Percentiles rank a stretch among this genome's conserved stretches.
Evolutionary conservation across 305 asterid genomes (phyloP).

Genomic region (Fraxinus ornus): DNA sequence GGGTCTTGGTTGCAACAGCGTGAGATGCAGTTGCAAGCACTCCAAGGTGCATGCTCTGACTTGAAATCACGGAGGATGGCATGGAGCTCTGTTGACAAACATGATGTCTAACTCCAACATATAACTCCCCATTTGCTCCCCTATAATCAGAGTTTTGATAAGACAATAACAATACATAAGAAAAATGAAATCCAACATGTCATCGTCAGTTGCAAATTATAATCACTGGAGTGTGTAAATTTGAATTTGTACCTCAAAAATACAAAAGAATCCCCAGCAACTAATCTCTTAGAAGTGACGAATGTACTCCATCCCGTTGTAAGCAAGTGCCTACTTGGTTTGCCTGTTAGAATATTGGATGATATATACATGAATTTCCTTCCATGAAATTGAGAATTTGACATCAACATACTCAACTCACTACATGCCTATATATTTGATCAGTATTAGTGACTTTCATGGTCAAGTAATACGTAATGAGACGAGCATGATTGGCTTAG

Average conservation of each 20-base stretch:
- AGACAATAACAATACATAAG: not conserved
- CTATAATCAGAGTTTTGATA: constrained; percentile 30
- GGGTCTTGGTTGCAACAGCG: constrained; percentile 68
- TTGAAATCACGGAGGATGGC: constrained; percentile 92
- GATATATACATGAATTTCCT: constrained; percentile 5
- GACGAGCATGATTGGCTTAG: not conserved
- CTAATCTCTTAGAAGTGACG: constrained; percentile 83
- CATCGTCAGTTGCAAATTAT: not conserved
- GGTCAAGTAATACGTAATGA: not conserved
- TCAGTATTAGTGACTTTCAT: not conserved
- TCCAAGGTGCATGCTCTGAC: constrained; percentile 98
- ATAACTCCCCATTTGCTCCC: constrained; percentile 77
- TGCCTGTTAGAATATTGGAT: constrained; percentile 50
- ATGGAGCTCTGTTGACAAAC: constrained; percentile 76
- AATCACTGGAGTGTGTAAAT: not conserved
- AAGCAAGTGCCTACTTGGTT: constrained; percentile 94
- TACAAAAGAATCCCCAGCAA: constrained; percentile 90
- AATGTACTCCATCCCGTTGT: constrained; percentile 99
- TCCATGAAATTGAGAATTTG: not conserved
- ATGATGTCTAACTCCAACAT: constrained; percentile 82
- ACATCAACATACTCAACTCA: not conserved
- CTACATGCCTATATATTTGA: constrained; percentile 1
- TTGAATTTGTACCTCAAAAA: constrained; percentile 62
- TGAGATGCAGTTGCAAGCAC: constrained; percentile 98
- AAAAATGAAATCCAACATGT: not conserved